These are phyloP conservation scores for Capsicum rhomboideum DNA, from an alignment of 257 asterid species.

Conservation along the genomic window DNA sequence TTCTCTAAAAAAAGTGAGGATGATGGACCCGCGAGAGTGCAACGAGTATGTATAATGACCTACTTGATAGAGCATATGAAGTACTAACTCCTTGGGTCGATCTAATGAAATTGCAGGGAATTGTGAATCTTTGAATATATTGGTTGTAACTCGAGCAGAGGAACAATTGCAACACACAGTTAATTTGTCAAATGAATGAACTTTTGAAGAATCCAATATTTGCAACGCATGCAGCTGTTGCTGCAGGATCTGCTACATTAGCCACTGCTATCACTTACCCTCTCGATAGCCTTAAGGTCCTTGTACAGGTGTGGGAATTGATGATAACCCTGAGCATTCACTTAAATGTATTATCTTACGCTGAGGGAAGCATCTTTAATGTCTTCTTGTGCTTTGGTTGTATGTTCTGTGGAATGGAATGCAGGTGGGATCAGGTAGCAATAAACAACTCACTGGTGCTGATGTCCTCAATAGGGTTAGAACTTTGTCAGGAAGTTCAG, in stretches of 20 bases:
- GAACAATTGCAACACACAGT: background rate
- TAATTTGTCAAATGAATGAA: slow-evolving; percentile 50
- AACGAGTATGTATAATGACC: background rate
- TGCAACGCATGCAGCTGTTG: slow-evolving; percentile 64
- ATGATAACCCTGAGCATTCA: background rate
- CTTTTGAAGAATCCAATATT: slow-evolving; percentile 43
- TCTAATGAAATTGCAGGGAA: background rate
- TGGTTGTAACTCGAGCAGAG: background rate
- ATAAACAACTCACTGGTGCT: slow-evolving; percentile 27
- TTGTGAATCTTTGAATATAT: background rate
- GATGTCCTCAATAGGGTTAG: slow-evolving; percentile 47
- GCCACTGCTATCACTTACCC: slow-evolving; percentile 65
- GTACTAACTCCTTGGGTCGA: background rate
- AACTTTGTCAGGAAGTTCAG: slow-evolving; percentile 61
- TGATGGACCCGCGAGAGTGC: background rate
- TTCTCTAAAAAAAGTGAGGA: background rate
- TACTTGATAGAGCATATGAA: background rate
- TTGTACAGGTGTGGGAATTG: slow-evolving; percentile 50
- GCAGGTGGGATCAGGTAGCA: slow-evolving; percentile 73
- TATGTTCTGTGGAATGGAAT: slow-evolving; percentile 13
- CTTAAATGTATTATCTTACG: background rate
- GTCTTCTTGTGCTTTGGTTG: background rate
- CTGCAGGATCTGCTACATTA: slow-evolving; percentile 55
- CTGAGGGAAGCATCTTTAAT: background rate
- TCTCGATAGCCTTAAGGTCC: slow-evolving; percentile 75